Percentiles rank a stretch among this genome's conserved stretches.
Evolutionary conservation across 2,329 filamentous ascomycete genomes (phyloP).

Genomic region (Metarhizium anisopliae): DNA sequence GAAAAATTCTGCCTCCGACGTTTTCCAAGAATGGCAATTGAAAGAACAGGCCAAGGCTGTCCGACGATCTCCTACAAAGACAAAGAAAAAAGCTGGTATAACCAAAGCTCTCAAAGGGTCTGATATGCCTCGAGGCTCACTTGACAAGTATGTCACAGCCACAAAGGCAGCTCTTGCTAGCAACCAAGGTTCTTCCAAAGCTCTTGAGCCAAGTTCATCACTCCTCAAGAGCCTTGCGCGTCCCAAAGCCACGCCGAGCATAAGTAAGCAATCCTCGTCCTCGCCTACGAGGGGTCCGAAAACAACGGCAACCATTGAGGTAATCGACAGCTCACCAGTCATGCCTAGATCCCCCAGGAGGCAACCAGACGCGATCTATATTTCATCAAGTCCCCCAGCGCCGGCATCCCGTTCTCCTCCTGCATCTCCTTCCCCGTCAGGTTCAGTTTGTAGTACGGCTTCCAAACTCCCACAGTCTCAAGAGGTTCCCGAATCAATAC

Average conservation of each 20-base stretch:
- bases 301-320: constrained; percentile 23
- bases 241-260: not conserved
- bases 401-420: constrained; percentile 19
- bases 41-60: constrained; percentile 12
- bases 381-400: constrained; percentile 34
- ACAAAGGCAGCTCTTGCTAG: constrained; percentile 23
- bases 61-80: constrained; percentile 16
- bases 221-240: not conserved
- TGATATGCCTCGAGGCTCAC: constrained; percentile 18
- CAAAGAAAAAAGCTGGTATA: constrained; percentile 14
- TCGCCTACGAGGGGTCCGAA: constrained; percentile 14
- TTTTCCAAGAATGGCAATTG: constrained; percentile 19
- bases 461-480: constrained; percentile 7
- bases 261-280: constrained; percentile 28
- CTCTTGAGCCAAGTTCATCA: constrained; percentile 4
- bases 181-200: not conserved
- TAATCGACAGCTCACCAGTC: constrained; percentile 33
- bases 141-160: constrained; percentile 32
- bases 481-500: constrained; percentile 16
- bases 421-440: constrained; percentile 13
- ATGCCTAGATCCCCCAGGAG: constrained; percentile 26
- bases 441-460: constrained; percentile 5
- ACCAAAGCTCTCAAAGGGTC: constrained; percentile 11
- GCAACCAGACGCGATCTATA: constrained; percentile 30
- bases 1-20: constrained; percentile 15